Conservation (phyloP, 441 rosid species). For the Lagerstroemia fauriei region DNA sequence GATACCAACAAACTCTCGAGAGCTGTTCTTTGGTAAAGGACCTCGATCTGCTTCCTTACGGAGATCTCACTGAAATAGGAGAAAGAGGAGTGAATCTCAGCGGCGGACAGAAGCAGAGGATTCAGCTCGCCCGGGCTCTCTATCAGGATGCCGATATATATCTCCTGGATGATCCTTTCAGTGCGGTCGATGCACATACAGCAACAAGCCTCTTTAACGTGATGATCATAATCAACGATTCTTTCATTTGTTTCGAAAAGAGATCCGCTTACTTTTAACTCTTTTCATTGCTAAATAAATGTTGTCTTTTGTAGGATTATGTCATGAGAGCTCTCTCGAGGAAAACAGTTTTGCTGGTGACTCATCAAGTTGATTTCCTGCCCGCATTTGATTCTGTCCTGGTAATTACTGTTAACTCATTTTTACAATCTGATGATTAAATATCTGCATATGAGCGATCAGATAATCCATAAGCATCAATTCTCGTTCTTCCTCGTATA, state of each 20-base stretch:
- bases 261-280: background rate
- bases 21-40: slow-evolving; percentile 84
- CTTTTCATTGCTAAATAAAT: background rate
- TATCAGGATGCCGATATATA: slow-evolving; percentile 91
- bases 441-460: background rate
- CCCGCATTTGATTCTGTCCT: slow-evolving; percentile 84
- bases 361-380: slow-evolving; percentile 95
- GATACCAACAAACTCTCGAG: slow-evolving; percentile 78
- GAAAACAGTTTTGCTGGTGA: slow-evolving; percentile 81
- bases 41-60: slow-evolving; percentile 79
- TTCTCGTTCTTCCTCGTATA: background rate
- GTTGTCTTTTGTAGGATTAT: slow-evolving; percentile 62
- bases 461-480: too few relatives aligned
- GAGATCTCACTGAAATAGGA: slow-evolving; percentile 90
- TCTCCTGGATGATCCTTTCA: slow-evolving; percentile 93
- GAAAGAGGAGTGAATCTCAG: slow-evolving; percentile 97
- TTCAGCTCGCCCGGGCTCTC: slow-evolving; percentile 95
- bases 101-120: slow-evolving; percentile 94
- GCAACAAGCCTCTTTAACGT: slow-evolving; percentile 89
- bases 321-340: slow-evolving; percentile 71
- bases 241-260: background rate
- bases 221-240: slow-evolving; percentile 20
- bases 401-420: slow-evolving; percentile 47
- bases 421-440: background rate
- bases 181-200: slow-evolving; percentile 96